phyloP scores from a whole-genome alignment of 139 green algal species.

The Nannochloris sp. region DNA sequence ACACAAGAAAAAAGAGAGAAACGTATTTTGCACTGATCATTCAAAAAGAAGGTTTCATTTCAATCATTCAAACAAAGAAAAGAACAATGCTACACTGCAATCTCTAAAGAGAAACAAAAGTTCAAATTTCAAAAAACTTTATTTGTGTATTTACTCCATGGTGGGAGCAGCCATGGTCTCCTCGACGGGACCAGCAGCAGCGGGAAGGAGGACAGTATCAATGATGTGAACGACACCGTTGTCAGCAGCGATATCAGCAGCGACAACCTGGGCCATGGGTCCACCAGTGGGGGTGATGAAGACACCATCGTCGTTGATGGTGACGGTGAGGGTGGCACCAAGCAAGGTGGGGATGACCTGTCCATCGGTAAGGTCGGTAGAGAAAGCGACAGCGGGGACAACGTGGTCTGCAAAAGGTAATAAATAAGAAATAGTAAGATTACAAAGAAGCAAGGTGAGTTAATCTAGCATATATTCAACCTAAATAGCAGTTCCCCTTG shows the following conservation, averaged over 20 bases:
- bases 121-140: neutral
- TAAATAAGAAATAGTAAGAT: too few species aligned
- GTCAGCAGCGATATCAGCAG: conserved; percentile 14
- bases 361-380: conserved; percentile 22
- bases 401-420: conserved; percentile 41
- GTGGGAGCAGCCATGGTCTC: too few species aligned
- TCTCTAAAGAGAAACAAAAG: neutral
- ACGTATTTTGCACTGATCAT: too few species aligned
- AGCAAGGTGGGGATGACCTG: conserved; percentile 17
- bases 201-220: conserved; percentile 11
- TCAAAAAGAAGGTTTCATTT: too few species aligned
- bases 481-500: too few species aligned
- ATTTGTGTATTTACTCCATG: too few species aligned
- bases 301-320: neutral
- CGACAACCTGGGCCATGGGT: conserved; percentile 5
- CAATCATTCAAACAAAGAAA: too few species aligned
- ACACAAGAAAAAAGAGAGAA: too few species aligned
- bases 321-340: neutral
- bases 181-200: too few species aligned
- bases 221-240: conserved; percentile 18
- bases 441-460: too few species aligned
- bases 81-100: too few species aligned
- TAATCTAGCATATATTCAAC: too few species aligned
- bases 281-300: neutral
- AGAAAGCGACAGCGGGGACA: conserved; percentile 14